Base-by-base conservation (phyloP, 2,329 filamentous ascomycete species). In the Chrysoporthe cubensis region DNA sequence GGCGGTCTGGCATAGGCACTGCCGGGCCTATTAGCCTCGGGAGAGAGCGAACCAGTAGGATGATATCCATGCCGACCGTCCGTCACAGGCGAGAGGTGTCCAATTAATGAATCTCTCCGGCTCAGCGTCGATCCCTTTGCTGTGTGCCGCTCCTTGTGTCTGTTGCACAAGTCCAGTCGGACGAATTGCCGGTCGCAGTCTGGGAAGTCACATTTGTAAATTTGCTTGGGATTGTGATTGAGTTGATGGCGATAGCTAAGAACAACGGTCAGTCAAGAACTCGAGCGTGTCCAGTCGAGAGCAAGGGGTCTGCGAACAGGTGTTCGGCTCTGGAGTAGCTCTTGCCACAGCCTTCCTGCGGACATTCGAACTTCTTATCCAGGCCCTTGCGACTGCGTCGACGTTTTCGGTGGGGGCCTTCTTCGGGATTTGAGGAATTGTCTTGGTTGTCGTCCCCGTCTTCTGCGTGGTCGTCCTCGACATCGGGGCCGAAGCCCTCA, bases 271-370 rank as follows among this genome's bases (percentile, higher is more conserved):
- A 44, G 57, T 16, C 7, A 13, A 14, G 16, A n/a, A 56, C 14
- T 32, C 32, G 52, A 34, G 21, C 21, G 13, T 56, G 7, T 26
- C 5, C 9, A 11, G 11, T 32, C 21, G 32, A 56, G 21, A 44
- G 40, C 9, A 21, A 11, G 32, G 37, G 43, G 61, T 32, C 34
- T 80, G 83, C 85, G 85, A 87, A 97, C 82, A 99, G 83, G 82
- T 99, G 96, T 80, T 98, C 96, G 9, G 96, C 95, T 76, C 96
- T 88, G 37, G 95, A 97, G 78, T 99, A 99, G 77, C 91, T 96
- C 84, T 97, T 99, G 52, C 93, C 94, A 75, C 96, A 99, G 50
- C 91, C 93, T 71, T 92, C 90, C 69, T 93, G 88, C 5, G 91
- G 90, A 76, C 96, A 99, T 75, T 92, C 90, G 71, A 94, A 95